Percentiles rank a stretch among this genome's conserved stretches.
These are phyloP conservation scores for Boletus reticulatus DNA, from an alignment of 768 basidiomycete genomes.

Conservation along the genomic window DNA sequence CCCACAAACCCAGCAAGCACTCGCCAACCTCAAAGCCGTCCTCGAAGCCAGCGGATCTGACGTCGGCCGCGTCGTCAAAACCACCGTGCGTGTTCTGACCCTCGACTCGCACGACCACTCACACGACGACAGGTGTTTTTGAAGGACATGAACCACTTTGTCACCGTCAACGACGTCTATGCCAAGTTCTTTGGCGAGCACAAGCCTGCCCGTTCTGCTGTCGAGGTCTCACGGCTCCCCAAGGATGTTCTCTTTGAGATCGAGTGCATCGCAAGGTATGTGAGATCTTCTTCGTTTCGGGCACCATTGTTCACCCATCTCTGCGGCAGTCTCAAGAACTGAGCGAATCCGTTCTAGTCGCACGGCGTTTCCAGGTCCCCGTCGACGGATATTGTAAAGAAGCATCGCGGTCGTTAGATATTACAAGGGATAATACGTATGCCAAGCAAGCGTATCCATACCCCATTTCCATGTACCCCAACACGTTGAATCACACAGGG, in stretches of 20 bases:
- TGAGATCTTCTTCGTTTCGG: not conserved
- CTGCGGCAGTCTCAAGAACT: slow-evolving; percentile 20
- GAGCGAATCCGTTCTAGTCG: not conserved
- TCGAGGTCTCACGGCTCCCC: slow-evolving; percentile 87
- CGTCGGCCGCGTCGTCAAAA: slow-evolving; percentile 83
- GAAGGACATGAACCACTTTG: slow-evolving; percentile 91
- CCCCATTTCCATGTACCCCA: not conserved
- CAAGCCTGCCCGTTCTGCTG: slow-evolving; percentile 90
- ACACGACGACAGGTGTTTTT: slow-evolving; percentile 68
- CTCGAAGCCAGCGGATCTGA: slow-evolving; percentile 81
- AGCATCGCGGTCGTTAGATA: not conserved
- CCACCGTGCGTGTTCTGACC: slow-evolving; percentile 62
- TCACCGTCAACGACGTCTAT: slow-evolving; percentile 77
- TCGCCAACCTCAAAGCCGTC: slow-evolving; percentile 83
- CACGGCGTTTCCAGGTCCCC: not conserved
- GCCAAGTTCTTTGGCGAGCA: slow-evolving; percentile 82
- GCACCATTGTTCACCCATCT: not conserved
- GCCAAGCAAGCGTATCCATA: not conserved
- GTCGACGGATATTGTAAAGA: not conserved
- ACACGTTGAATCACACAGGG: not conserved
- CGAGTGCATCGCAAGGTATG: slow-evolving; percentile 81
- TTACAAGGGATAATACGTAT: slow-evolving; percentile 4
- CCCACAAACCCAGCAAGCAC: slow-evolving; percentile 68
- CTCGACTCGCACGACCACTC: not conserved
- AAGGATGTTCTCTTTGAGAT: slow-evolving; percentile 92